Conservation (phyloP, 768 basidiomycete species). For the Suillus tomentosus region DNA sequence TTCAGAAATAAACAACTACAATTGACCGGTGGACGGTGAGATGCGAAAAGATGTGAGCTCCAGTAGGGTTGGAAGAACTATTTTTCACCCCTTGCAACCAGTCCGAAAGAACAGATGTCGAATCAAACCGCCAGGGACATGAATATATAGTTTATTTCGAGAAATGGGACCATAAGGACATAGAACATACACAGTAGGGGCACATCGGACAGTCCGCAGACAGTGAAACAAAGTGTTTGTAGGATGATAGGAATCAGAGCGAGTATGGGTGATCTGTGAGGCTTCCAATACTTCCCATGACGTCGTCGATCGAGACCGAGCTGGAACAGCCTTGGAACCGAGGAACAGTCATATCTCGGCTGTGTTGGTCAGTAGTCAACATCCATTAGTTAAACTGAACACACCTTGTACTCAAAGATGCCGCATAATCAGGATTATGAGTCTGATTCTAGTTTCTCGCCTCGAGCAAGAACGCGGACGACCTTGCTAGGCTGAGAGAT, state of each 20-base stretch:
- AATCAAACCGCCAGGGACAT: too few species aligned
- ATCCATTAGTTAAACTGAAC: neutral
- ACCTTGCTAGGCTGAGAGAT: conserved; percentile 73
- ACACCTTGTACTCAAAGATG: conserved; percentile 11
- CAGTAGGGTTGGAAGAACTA: neutral
- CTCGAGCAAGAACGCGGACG: conserved; percentile 78
- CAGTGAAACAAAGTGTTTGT: conserved; percentile 8
- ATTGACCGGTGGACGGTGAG: neutral
- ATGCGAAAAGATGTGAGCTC: neutral
- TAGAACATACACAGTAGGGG: conserved; percentile 10
- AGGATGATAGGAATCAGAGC: conserved; percentile 7
- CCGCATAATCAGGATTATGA: conserved; percentile 17
- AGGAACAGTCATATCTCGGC: conserved; percentile 7
- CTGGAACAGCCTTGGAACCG: conserved; percentile 6
- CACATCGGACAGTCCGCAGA: conserved; percentile 33
- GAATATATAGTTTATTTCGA: neutral
- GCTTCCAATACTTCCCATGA: conserved; percentile 6
- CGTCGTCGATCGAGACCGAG: conserved; percentile 8
- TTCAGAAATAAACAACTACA: conserved; percentile 19
- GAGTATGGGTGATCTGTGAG: conserved; percentile 4
- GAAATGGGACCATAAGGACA: conserved; percentile 5
- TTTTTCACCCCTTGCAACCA: too few species aligned
- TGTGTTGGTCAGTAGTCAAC: conserved; percentile 5
- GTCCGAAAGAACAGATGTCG: too few species aligned
- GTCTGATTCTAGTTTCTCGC: conserved; percentile 76